Evolutionary conservation across 192 early-diverging fungal species (phyloP), one percentile per base, ranked within the genome.

Genomic region (Backusella macrospora): DNA sequence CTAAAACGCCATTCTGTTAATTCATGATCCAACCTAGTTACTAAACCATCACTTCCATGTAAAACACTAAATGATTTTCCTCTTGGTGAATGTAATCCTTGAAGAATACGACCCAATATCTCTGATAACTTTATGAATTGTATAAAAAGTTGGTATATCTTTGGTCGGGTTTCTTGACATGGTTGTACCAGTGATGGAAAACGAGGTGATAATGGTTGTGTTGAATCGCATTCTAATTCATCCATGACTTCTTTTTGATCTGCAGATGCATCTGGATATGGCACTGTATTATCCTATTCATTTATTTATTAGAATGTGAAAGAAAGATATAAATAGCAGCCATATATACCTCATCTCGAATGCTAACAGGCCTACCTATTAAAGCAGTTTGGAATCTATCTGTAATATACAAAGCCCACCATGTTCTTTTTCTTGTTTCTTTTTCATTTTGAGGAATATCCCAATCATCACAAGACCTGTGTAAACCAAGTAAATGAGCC

Each of bases 101-200:
- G 74, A 21, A 75, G 40, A 5, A 75, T 64, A 62, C 74, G 74
- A 14, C 74, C 74, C 15, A 75, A 29, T 21, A 75, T 75, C 37
- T 75, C 67, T 45, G 74, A 75, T 16, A 75, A 16, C 21, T 75
- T 75, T n/a, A 67, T 67, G 15, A 75, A 55, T 48, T 75, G 74
- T 9, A 75, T 52, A 65, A 75, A 75, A 34, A 66, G 63, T 10
- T 73, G 44, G 46, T 73, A 73, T 34, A 73, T 47, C 34, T 63
- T 63, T 3, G 52, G 52, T 59, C 62, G 63, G 8, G 34, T 39
- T 5, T 23, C 21, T 13, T 66, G 64, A 13, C 34, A 66, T 9
- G 65, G 38, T 42, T 38, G n/a, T 13, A 6, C 45, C 13, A 73
- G 34, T 29, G 62, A 73, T 5, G 63, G 72, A 29, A 73, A 73